These are phyloP conservation scores for Ogataea nitratoaversa DNA, from an alignment of 805 yeast species.

Conservation along the genomic window DNA sequence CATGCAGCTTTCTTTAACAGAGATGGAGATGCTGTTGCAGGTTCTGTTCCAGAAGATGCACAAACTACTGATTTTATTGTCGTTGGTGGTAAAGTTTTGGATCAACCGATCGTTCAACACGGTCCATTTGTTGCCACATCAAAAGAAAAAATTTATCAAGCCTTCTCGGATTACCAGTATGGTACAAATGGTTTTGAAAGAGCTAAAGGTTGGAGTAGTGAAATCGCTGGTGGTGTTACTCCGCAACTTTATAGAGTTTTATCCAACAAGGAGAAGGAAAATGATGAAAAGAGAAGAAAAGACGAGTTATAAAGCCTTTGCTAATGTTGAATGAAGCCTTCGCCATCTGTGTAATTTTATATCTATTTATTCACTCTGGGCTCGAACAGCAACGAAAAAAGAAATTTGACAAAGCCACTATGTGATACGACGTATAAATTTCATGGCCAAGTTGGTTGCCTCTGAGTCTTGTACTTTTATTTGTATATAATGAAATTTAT, in stretches of 20 bases:
- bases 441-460: too few species aligned
- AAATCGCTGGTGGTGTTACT: conserved; percentile 32
- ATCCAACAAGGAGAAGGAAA: conserved; percentile 15
- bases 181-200: conserved; percentile 68
- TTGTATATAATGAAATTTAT: too few species aligned
- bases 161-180: conserved; percentile 66
- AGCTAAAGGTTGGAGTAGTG: conserved; percentile 55
- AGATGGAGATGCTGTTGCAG: conserved; percentile 62
- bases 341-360: too few species aligned
- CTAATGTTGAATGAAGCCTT: too few species aligned
- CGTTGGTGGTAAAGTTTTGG: conserved; percentile 70
- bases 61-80: conserved; percentile 58
- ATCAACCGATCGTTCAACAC: conserved; percentile 77
- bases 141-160: conserved; percentile 60
- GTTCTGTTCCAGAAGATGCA: conserved; percentile 43
- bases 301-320: conserved; percentile 18
- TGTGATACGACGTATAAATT: too few species aligned
- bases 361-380: too few species aligned
- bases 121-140: conserved; percentile 88
- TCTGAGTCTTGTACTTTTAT: too few species aligned
- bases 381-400: too few species aligned
- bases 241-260: conserved; percentile 22
- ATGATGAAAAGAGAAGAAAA: conserved; percentile 7
- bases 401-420: too few species aligned
- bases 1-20: conserved; percentile 60